These are phyloP conservation scores for Cucurbita argyrosperma DNA, from an alignment of 306 rosid genomes.

Conservation along the genomic window DNA sequence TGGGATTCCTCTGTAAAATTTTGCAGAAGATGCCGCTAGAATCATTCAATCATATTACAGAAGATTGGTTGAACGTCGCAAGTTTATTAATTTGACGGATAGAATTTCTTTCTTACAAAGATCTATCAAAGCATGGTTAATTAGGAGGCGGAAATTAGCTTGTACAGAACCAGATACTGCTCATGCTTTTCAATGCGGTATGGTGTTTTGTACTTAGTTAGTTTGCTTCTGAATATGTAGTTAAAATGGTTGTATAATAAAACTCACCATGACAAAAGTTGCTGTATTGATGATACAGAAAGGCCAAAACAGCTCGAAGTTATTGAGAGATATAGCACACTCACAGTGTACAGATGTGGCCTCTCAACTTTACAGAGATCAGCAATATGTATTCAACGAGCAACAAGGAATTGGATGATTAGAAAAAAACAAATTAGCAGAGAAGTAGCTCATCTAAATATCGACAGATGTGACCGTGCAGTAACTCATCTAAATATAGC, in stretches of 20 bases:
- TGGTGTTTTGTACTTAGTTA: slow-evolving; percentile 3
- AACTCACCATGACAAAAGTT: slow-evolving; percentile 11
- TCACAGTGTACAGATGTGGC: slow-evolving; percentile 27
- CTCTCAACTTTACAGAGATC: slow-evolving; percentile 36
- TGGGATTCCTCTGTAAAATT: background rate
- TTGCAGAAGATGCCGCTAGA: slow-evolving; percentile 53
- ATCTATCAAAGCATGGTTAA: slow-evolving; percentile 54
- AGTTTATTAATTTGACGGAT: slow-evolving; percentile 28
- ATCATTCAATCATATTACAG: slow-evolving; percentile 41
- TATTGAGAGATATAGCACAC: slow-evolving; percentile 19
- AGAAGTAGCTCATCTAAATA: background rate
- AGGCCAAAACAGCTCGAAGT: slow-evolving; percentile 20
- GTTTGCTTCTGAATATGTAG: background rate
- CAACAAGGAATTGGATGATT: slow-evolving; percentile 39
- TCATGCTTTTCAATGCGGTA: slow-evolving; percentile 30
- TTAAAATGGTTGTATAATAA: background rate
- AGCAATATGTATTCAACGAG: slow-evolving; percentile 7
- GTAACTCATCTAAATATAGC: slow-evolving; percentile 22
- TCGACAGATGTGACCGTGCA: slow-evolving; percentile 11
- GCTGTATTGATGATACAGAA: slow-evolving; percentile 26
- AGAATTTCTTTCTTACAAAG: slow-evolving; percentile 41
- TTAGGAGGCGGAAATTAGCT: slow-evolving; percentile 22
- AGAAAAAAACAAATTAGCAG: slow-evolving; percentile 18
- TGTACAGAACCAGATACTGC: slow-evolving; percentile 11
- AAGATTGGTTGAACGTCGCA: slow-evolving; percentile 27